phyloP scores from a whole-genome alignment of 2,329 filamentous ascomycete genomes.

The Tolypocladium inflatum region DNA sequence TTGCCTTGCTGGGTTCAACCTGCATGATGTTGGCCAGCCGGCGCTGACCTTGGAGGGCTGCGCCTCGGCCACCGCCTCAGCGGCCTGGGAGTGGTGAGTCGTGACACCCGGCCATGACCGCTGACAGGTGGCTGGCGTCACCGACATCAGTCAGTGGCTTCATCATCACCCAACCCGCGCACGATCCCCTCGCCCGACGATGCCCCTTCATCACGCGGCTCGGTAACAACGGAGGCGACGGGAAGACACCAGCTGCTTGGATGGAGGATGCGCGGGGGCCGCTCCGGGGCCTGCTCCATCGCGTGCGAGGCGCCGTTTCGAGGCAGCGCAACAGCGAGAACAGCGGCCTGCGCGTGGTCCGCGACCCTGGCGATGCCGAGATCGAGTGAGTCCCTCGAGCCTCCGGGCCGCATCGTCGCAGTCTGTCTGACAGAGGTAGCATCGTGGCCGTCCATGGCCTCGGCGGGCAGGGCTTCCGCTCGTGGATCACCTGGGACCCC shows the following conservation, averaged over 20 bases:
- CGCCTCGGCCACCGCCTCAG: no score
- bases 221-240: background rate
- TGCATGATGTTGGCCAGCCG: no score
- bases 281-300: conserved; percentile 12
- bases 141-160: background rate
- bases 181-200: background rate
- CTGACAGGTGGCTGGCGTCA: background rate
- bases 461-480: conserved; percentile 14
- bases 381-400: conserved; percentile 10
- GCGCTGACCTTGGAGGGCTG: no score
- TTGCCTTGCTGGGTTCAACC: no score
- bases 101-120: no score
- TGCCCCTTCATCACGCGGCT: background rate
- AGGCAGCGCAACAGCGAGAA: conserved; percentile 7
- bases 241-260: background rate
- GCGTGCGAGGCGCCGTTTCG: conserved; percentile 11
- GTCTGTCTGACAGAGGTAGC: conserved; percentile 3
- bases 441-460: conserved; percentile 18
- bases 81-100: no score
- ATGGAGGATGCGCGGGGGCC: conserved; percentile 13
- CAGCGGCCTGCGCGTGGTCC: conserved; percentile 10
- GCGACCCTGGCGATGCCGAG: conserved; percentile 11
- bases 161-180: background rate
- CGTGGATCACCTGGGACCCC: conserved; percentile 13
- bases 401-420: background rate